Evolutionary conservation across 225 moss, liverwort and hornwort species (phyloP).

Genomic region (Marchantia polymorpha): DNA sequence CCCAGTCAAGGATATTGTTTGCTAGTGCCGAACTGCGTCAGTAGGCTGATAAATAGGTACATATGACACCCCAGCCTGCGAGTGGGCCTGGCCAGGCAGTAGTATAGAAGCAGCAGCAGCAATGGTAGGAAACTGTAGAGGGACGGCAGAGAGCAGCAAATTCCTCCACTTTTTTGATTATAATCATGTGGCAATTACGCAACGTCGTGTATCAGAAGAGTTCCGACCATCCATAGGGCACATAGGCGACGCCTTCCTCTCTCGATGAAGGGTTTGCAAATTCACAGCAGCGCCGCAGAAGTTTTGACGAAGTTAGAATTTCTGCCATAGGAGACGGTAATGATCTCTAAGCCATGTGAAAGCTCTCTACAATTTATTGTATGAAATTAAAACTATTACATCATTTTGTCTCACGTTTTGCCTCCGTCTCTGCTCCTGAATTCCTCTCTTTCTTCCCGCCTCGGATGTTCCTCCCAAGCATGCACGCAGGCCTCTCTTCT

Average conservation of each 20-base stretch:
- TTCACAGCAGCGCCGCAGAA: background rate
- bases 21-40: background rate
- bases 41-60: constrained; percentile 6
- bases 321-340: background rate
- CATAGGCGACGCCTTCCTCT: background rate
- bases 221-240: background rate
- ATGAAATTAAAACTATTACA: background rate
- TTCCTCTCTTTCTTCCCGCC: background rate
- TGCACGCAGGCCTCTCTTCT: background rate
- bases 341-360: background rate
- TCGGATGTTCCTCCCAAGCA: background rate
- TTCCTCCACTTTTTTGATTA: background rate
- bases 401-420: background rate
- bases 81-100: background rate
- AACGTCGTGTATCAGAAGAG: too few relatives aligned
- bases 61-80: background rate
- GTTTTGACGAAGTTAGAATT: constrained; percentile 12
- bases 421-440: background rate
- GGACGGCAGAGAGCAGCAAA: background rate
- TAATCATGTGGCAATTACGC: background rate
- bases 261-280: background rate
- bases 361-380: background rate
- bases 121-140: constrained; percentile 3
- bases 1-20: background rate
- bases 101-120: background rate